Base-by-base conservation (phyloP, 768 basidiomycete genomes). In the Suillus tomentosus region DNA sequence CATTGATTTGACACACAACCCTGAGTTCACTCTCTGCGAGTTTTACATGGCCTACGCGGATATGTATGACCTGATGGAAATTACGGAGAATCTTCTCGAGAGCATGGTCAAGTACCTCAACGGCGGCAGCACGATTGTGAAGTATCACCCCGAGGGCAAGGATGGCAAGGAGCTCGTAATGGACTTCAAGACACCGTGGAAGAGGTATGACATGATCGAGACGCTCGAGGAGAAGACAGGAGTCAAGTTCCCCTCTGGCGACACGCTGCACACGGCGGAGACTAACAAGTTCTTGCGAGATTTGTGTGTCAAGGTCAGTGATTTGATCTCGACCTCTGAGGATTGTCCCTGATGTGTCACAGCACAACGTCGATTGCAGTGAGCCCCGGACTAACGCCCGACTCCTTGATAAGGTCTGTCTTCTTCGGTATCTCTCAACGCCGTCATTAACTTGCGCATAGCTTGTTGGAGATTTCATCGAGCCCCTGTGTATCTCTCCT, bases 11-110 rank as follows among this genome's bases (percentile, higher is more conserved):
- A 99, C 97, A 19, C 97, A 99, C 78, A 99, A 99, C 78, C 97
- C 97, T 69, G 97, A 99, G 77, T 98, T 98, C 81, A 93, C 94
- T 6, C 96, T 98, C 79, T 99, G 96, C 84, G 96, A 99, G 80
- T 99, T 99, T 79, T 99, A 99, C 74, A 99, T 99, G 96, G 96
- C 97, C 37, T 99, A 98, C 71, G 97, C 97, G 64, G 97, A 99
- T 76, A 96, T 96, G 95, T 91, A 94, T 80, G 97, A 99, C 73
- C 64, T 99, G 64, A 98, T 99, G 96, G 97, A 98, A 48, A 84
- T 99, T 63, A 99, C 97, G 17, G 97, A 99, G 78, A 79, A 80
- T 50, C 82, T 99, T 80, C 74, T 99, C 19, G 92, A 95, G 72
- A 94, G 95, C 9, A 79, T 99, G 78, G 96, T 99, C 73, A 92